Evolutionary conservation across 805 yeast species (phyloP), one percentile per base, ranked within the genome.

Genomic region (Limtongozyma cylindracea): DNA sequence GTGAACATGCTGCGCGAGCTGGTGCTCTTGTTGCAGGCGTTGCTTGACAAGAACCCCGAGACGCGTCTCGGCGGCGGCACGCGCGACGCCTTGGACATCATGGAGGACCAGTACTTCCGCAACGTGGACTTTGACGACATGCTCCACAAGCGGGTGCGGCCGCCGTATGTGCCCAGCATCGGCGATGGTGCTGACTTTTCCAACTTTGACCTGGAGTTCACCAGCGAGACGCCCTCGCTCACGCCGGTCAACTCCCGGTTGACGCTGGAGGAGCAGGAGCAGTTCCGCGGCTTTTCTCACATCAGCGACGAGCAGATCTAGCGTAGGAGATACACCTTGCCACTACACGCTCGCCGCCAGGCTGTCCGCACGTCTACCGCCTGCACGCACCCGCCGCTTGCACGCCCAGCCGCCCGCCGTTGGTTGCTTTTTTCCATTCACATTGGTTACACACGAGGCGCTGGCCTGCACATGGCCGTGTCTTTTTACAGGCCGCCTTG

Each of bases 1-100:
- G 78, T 88, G 30, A 88, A 80, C 40, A 84, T 88, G 95, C 88
- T 94, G 2, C 69, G 91, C 27, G 94, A 82, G 41, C 78, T 94
- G 2, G 98, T 88, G 18, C 80, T 91, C 30, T 70, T 88, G 21
- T 58, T 88, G 44, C 95, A 84, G 45, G 80, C 84, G 20, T 56
- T 88, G 31, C 54, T 88, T 31, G 77, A 93, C 1, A 73, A 91
- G 39, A 94, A 84, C 40, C 94, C 95, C 10, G 47, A 47, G 11
- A 53, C 58, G 30, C 70, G 99, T 40, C 50, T 88, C 19, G 98
- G 98, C 17, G 60, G 80, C 11, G 73, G 94, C 6, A 71, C 71
- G 23, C 56, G 68, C 28, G 98, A 88, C 47, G 96, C 96, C 3
- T 51, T 56, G 29, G 99, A 88, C 27, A 74, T 88, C 29, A 88